phyloP scores from a whole-genome alignment of 257 asterid genomes.

The Asclepias syriaca region DNA sequence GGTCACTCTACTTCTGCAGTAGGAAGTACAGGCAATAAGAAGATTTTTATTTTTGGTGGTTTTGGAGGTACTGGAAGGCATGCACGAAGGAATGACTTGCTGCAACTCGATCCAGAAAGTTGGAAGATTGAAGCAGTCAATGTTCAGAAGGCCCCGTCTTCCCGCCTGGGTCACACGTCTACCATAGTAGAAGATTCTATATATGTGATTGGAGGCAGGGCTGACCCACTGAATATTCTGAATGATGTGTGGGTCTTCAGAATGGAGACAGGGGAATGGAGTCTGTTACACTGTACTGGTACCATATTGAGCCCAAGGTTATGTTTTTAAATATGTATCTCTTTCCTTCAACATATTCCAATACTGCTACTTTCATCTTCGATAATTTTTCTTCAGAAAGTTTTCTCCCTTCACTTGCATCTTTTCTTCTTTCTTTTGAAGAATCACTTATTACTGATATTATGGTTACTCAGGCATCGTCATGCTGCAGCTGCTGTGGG shows the following conservation, averaged over 20 bases:
- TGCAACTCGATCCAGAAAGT: slow-evolving; percentile 48
- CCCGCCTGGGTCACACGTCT: slow-evolving; percentile 87
- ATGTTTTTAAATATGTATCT: slow-evolving; percentile 14
- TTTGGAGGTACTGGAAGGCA: slow-evolving; percentile 98
- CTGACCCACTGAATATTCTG: slow-evolving; percentile 72
- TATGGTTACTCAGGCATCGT: slow-evolving; percentile 62
- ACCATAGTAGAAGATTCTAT: slow-evolving; percentile 53
- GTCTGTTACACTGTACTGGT: slow-evolving; percentile 63
- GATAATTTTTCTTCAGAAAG: neutral
- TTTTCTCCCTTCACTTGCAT: neutral
- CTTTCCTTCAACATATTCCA: neutral
- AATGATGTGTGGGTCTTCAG: slow-evolving; percentile 79
- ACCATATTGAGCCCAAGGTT: slow-evolving; percentile 68
- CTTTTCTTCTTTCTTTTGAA: neutral
- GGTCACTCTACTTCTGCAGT: slow-evolving; percentile 79
- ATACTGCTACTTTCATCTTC: neutral
- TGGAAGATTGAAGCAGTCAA: slow-evolving; percentile 44
- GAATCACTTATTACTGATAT: neutral
- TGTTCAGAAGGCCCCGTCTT: slow-evolving; percentile 57
- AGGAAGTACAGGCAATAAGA: slow-evolving; percentile 29
- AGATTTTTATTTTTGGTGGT: slow-evolving; percentile 76
- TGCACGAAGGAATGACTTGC: slow-evolving; percentile 68
- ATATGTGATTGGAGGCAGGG: slow-evolving; percentile 89
- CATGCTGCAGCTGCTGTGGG: slow-evolving; percentile 80
- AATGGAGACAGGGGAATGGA: slow-evolving; percentile 51